Percentiles rank a stretch among this genome's conserved stretches.
These are phyloP conservation scores for Piloderma croceum DNA, from an alignment of 768 basidiomycete species.

Conservation along the genomic window DNA sequence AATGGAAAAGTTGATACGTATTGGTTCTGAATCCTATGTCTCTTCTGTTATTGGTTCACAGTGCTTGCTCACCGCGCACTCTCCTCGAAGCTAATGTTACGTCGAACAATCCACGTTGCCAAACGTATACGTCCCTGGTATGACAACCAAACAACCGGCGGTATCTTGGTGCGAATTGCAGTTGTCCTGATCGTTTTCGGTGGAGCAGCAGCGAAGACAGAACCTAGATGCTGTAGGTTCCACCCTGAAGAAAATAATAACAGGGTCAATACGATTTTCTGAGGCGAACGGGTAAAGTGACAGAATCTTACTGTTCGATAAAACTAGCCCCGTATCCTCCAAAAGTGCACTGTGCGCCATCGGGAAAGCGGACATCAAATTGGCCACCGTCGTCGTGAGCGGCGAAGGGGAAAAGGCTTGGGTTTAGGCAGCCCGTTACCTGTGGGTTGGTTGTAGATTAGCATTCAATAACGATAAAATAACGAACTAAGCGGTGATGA, in stretches of 20 bases:
- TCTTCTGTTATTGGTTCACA: too few relatives aligned
- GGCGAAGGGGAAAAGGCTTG: too few relatives aligned
- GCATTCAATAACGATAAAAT: too few relatives aligned
- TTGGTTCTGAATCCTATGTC: too few relatives aligned
- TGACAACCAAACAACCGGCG: constrained; percentile 34
- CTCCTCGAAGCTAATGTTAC: too few relatives aligned
- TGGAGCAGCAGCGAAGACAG: constrained; percentile 44
- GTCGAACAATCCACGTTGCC: too few relatives aligned
- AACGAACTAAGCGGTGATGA: too few relatives aligned
- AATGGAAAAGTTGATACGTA: too few relatives aligned
- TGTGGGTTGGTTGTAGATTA: too few relatives aligned
- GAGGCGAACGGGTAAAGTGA: constrained; percentile 2
- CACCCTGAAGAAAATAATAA: constrained; percentile 26
- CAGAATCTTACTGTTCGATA: constrained; percentile 46
- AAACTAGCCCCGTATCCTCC: constrained; percentile 49
- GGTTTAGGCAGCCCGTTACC: too few relatives aligned
- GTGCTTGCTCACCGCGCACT: too few relatives aligned
- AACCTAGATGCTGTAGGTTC: constrained; percentile 43
- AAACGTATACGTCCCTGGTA: constrained; percentile 45
- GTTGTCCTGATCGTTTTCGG: constrained; percentile 37
- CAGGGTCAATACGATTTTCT: not conserved
- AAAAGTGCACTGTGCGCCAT: constrained; percentile 49
- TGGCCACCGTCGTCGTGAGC: constrained; percentile 41
- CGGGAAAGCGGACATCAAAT: constrained; percentile 44
- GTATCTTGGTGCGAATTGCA: constrained; percentile 49